Conservation (phyloP, 371 early-diverging fungal genomes). For the Coemansia sp. region DNA sequence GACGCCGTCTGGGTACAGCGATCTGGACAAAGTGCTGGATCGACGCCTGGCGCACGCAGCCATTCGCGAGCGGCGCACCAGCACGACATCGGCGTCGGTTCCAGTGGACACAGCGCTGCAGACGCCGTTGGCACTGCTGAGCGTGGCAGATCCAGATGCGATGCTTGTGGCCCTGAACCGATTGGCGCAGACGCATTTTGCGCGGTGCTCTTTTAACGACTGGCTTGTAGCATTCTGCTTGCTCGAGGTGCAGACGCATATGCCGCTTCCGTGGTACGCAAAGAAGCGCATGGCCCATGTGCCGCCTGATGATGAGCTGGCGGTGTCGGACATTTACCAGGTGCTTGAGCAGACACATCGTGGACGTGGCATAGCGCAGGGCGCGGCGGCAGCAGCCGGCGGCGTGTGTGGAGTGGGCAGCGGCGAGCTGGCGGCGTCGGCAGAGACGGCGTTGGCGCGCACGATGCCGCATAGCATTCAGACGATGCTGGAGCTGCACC, state of each 20-base stretch:
- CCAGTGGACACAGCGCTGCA: constrained; percentile 18
- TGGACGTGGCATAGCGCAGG: constrained; percentile 19
- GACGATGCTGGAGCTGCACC: constrained; percentile 67
- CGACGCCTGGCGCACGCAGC: constrained; percentile 32
- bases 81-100: constrained; percentile 4
- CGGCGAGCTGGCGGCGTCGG: constrained; percentile 21
- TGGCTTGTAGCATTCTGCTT: constrained; percentile 72
- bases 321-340: constrained; percentile 70
- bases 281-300: constrained; percentile 55
- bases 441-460: constrained; percentile 53
- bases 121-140: constrained; percentile 39
- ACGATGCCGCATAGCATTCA: constrained; percentile 72
- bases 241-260: constrained; percentile 71
- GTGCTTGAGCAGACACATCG: constrained; percentile 58
- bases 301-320: constrained; percentile 59
- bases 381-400: constrained; percentile 1
- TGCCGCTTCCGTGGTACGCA: constrained; percentile 71
- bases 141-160: constrained; percentile 28
- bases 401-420: constrained; percentile 7
- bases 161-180: constrained; percentile 49
- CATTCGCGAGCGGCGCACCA: constrained; percentile 31
- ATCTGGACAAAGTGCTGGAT: constrained; percentile 34
- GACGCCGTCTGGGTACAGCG: constrained; percentile 34
- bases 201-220: constrained; percentile 66
- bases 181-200: constrained; percentile 57